Evolutionary conservation across 1,139 yeast genomes (phyloP).

Genomic region (Sugiyamaella xylanicola): DNA sequence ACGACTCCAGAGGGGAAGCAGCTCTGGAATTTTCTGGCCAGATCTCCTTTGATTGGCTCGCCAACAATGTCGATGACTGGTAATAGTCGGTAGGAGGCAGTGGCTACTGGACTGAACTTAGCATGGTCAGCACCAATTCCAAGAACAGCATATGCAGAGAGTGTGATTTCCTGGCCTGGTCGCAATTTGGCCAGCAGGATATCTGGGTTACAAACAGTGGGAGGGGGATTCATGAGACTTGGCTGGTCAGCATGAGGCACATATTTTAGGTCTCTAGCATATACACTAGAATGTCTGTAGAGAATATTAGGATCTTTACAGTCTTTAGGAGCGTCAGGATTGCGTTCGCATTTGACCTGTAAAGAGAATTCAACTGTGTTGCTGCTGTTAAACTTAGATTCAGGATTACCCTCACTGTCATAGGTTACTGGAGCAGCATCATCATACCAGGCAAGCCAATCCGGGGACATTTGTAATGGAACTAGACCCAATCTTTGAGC

Average conservation of each 20-base stretch:
- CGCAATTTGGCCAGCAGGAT: slow-evolving; percentile 87
- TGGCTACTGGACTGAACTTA: slow-evolving; percentile 93
- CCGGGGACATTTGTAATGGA: slow-evolving; percentile 93
- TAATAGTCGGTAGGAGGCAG: slow-evolving; percentile 93
- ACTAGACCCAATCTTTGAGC: slow-evolving; percentile 93
- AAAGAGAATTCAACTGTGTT: slow-evolving; percentile 85
- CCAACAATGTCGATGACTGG: slow-evolving; percentile 80
- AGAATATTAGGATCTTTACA: slow-evolving; percentile 81
- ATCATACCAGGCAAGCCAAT: slow-evolving; percentile 61
- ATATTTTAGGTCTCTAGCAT: slow-evolving; percentile 84
- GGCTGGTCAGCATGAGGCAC: slow-evolving; percentile 93
- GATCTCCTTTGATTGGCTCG: slow-evolving; percentile 69
- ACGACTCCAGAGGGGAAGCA: slow-evolving; percentile 95
- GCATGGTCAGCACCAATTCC: slow-evolving; percentile 97
- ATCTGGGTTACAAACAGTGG: slow-evolving; percentile 58
- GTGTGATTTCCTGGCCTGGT: slow-evolving; percentile 94
- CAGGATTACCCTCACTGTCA: slow-evolving; percentile 27
- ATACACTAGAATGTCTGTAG: slow-evolving; percentile 81
- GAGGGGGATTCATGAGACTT: slow-evolving; percentile 68
- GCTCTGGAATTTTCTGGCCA: slow-evolving; percentile 76
- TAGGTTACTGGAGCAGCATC: slow-evolving; percentile 46
- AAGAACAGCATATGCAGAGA: slow-evolving; percentile 85
- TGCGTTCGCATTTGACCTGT: slow-evolving; percentile 79
- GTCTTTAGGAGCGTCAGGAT: slow-evolving; percentile 79
- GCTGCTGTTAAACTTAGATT: slow-evolving; percentile 62